Conservation (phyloP, 768 basidiomycete species). For the Psilocybe subaeruginosa region DNA sequence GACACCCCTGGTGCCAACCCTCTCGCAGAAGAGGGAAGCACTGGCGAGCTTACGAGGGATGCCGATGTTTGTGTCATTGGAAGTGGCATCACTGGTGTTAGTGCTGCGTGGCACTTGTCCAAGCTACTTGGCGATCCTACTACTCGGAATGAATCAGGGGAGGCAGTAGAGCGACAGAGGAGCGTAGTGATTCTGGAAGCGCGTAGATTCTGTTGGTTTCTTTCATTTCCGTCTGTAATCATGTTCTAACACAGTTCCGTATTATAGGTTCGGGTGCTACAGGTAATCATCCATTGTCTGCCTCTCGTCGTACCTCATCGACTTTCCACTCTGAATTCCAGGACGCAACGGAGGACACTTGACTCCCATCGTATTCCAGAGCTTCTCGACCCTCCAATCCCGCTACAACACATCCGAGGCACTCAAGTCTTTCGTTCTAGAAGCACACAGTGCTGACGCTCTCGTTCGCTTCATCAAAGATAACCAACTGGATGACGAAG, state of each 20-base stretch:
- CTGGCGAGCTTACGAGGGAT: conserved; percentile 55
- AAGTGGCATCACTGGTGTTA: conserved; percentile 78
- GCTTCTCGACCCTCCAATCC: conserved; percentile 41
- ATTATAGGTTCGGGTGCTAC: conserved; percentile 73
- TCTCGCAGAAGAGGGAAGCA: conserved; percentile 67
- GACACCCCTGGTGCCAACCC: conserved; percentile 65
- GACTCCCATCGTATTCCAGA: conserved; percentile 48
- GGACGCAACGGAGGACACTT: conserved; percentile 84
- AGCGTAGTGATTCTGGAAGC: conserved; percentile 75
- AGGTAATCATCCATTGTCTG: conserved; percentile 39
- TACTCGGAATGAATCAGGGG: too few relatives aligned
- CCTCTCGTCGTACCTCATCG: neutral
- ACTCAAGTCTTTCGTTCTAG: conserved; percentile 52
- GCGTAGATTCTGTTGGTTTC: conserved; percentile 76
- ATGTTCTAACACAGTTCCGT: neutral
- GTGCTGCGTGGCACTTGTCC: conserved; percentile 71
- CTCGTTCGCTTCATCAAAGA: conserved; percentile 53
- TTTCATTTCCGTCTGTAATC: neutral
- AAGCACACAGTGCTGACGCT: conserved; percentile 53
- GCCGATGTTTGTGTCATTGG: conserved; percentile 82
- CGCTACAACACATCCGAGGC: conserved; percentile 59
- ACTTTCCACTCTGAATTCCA: conserved; percentile 25
- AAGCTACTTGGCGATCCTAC: conserved; percentile 10
- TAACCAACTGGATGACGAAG: conserved; percentile 43
- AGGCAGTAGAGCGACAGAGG: conserved; percentile 29